These are phyloP conservation scores for Trichoderma koningiopsis DNA, from an alignment of 2,329 filamentous ascomycete genomes.

Conservation along the genomic window DNA sequence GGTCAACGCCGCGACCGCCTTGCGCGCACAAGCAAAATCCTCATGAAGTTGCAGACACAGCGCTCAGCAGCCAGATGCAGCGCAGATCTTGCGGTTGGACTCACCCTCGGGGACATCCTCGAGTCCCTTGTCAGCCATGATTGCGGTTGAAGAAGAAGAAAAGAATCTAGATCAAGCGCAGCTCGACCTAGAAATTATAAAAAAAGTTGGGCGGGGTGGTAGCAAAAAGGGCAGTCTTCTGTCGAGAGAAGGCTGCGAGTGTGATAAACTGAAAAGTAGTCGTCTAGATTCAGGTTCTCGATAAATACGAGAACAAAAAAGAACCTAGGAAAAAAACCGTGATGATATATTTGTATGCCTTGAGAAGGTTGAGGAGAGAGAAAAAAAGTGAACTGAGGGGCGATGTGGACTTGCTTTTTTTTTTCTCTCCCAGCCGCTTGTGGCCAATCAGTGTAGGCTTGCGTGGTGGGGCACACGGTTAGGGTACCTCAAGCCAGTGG, in stretches of 20 bases:
- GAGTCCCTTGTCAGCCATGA: slow-evolving; percentile 99
- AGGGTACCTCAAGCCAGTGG: slow-evolving; percentile 30
- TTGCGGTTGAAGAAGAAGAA: slow-evolving; percentile 64
- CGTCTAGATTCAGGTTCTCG: slow-evolving; percentile 55
- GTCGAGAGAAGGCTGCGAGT: slow-evolving; percentile 39
- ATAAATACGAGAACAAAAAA: slow-evolving; percentile 45
- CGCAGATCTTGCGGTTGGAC: slow-evolving; percentile 37
- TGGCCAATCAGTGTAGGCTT: slow-evolving; percentile 29
- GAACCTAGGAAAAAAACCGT: slow-evolving; percentile 45
- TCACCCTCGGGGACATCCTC: slow-evolving; percentile 95
- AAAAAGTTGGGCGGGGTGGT: slow-evolving; percentile 43
- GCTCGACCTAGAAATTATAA: slow-evolving; percentile 68
- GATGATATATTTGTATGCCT: slow-evolving; percentile 38
- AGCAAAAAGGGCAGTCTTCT: slow-evolving; percentile 43
- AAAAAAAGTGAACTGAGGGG: slow-evolving; percentile 47
- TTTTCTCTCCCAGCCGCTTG: slow-evolving; percentile 35
- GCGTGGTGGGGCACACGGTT: slow-evolving; percentile 29
- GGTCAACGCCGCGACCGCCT: slow-evolving; percentile 12
- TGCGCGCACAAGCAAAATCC: slow-evolving; percentile 12
- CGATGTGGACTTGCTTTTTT: slow-evolving; percentile 38
- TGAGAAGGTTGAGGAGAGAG: slow-evolving; percentile 39
- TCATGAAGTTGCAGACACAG: neutral
- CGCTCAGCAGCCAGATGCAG: neutral
- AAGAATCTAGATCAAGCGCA: slow-evolving; percentile 74
- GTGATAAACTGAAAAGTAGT: slow-evolving; percentile 34